Evolutionary conservation across 345 rosid genomes (phyloP).

Genomic region (Viola odorata): DNA sequence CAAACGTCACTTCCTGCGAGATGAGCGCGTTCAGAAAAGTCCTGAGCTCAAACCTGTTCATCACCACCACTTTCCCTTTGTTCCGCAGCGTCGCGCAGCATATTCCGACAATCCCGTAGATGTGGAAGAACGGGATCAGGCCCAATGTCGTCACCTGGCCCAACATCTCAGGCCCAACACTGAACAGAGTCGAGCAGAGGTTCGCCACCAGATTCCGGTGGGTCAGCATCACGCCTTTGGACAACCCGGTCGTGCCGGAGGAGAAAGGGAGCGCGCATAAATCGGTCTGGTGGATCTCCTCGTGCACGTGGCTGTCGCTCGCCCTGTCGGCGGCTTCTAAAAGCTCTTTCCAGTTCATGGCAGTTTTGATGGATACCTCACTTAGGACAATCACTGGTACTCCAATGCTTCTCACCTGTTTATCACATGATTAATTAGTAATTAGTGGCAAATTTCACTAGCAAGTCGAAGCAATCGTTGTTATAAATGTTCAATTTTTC

Average conservation of each 20-base stretch:
- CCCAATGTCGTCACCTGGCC: constrained; percentile 67
- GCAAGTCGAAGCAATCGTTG: too few relatives aligned
- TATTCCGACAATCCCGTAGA: constrained; percentile 79
- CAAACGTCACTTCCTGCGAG: constrained; percentile 69
- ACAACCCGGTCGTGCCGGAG: constrained; percentile 90
- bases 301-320: constrained; percentile 17
- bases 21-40: constrained; percentile 63
- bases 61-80: constrained; percentile 87
- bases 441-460: neutral
- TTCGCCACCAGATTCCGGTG: constrained; percentile 84
- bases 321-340: constrained; percentile 73
- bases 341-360: constrained; percentile 63
- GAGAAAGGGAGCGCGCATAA: constrained; percentile 97
- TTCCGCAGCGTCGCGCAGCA: constrained; percentile 80
- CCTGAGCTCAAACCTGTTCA: constrained; percentile 69
- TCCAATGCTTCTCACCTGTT: constrained; percentile 54
- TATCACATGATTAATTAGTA: neutral
- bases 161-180: constrained; percentile 57
- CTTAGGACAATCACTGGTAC: constrained; percentile 55
- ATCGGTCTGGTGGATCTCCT: constrained; percentile 50
- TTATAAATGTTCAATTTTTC: too few relatives aligned
- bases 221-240: constrained; percentile 86
- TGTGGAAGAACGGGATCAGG: constrained; percentile 90
- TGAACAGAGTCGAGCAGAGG: constrained; percentile 77
- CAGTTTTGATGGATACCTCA: constrained; percentile 43